phyloP scores from a whole-genome alignment of 2,329 filamentous ascomycete genomes.

The Epichloe gansuensis region DNA sequence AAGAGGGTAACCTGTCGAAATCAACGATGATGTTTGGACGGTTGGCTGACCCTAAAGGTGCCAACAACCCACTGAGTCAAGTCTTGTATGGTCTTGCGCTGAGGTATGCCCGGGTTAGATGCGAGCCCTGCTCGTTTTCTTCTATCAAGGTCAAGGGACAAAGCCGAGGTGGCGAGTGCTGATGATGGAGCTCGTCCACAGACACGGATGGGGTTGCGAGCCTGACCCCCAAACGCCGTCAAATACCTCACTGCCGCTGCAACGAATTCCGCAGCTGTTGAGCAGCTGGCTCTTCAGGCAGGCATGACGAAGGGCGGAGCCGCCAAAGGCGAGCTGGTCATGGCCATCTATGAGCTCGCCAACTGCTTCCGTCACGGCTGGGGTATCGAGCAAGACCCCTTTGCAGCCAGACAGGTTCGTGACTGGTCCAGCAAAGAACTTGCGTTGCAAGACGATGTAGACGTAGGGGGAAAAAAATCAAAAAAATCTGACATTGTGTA shows the following conservation, averaged over 20 bases:
- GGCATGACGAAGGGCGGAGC: constrained; percentile 88
- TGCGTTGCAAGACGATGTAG: not conserved
- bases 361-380: constrained; percentile 92
- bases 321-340: constrained; percentile 88
- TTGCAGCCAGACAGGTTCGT: constrained; percentile 61
- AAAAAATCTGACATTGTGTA: constrained; percentile 24
- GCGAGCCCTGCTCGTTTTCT: constrained; percentile 12
- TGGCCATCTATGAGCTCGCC: constrained; percentile 90
- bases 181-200: constrained; percentile 21
- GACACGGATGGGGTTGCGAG: constrained; percentile 85
- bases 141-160: constrained; percentile 5
- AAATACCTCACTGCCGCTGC: constrained; percentile 80
- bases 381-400: constrained; percentile 76
- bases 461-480: constrained; percentile 17
- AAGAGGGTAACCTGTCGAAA: constrained; percentile 62
- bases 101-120: constrained; percentile 51
- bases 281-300: constrained; percentile 71
- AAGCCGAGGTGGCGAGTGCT: not conserved
- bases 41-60: constrained; percentile 70
- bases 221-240: constrained; percentile 61
- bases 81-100: constrained; percentile 90
- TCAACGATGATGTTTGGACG: constrained; percentile 79
- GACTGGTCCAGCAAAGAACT: constrained; percentile 21
- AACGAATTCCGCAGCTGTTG: constrained; percentile 77
- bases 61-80: constrained; percentile 88